These are phyloP conservation scores for Lathyrus aphaca DNA, from an alignment of 306 rosid genomes.

Conservation along the genomic window DNA sequence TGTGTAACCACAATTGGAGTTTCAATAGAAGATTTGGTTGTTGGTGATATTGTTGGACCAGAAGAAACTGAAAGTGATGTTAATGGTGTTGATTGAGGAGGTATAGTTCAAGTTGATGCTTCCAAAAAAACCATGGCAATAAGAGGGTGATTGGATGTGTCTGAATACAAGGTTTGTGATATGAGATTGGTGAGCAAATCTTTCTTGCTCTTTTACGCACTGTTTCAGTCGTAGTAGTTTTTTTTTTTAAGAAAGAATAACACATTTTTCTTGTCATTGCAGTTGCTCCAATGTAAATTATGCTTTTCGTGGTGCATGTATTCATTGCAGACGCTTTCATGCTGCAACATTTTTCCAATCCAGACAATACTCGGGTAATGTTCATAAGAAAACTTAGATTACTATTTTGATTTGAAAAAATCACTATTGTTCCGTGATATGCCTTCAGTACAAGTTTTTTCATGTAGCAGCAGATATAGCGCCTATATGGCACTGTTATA, in stretches of 20 bases:
- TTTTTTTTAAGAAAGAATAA: slow-evolving; percentile 40
- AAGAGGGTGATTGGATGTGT: slow-evolving; percentile 98
- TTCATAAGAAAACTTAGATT: slow-evolving; percentile 20
- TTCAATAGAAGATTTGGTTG: slow-evolving; percentile 55
- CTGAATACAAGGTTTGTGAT: slow-evolving; percentile 99
- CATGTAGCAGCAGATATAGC: not conserved
- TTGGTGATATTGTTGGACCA: slow-evolving; percentile 45
- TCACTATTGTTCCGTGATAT: not conserved
- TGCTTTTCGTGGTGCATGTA: slow-evolving; percentile 99
- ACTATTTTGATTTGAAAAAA: not conserved
- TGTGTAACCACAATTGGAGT: too few relatives aligned
- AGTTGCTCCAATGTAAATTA: slow-evolving; percentile 94
- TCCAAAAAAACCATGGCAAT: slow-evolving; percentile 95
- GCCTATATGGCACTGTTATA: not conserved
- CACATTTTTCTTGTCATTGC: slow-evolving; percentile 46
- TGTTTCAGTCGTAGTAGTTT: slow-evolving; percentile 19
- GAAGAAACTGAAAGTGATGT: slow-evolving; percentile 60
- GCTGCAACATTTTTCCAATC: slow-evolving; percentile 90
- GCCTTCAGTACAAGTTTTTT: not conserved
- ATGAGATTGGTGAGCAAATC: slow-evolving; percentile 99
- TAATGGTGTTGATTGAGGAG: slow-evolving; percentile 66
- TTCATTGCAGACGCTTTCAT: slow-evolving; percentile 75
- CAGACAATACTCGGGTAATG: slow-evolving; percentile 86
- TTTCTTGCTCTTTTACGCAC: slow-evolving; percentile 66
- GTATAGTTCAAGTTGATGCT: slow-evolving; percentile 76